phyloP scores from a whole-genome alignment of 202 grass and related monocot species.

The Brachypodium distachyon region DNA sequence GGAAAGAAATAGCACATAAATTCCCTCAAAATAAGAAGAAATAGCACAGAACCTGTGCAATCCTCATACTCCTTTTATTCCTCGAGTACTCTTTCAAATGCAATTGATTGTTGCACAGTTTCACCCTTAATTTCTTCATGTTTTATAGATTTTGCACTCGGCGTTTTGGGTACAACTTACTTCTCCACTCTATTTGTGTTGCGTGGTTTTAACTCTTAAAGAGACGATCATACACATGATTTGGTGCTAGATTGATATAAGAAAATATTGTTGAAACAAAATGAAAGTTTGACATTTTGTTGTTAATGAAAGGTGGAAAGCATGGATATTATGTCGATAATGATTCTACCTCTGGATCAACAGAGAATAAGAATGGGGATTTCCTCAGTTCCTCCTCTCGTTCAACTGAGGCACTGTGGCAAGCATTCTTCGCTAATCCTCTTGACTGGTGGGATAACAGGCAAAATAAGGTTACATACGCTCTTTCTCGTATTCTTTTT shows the following conservation, averaged over 20 bases:
- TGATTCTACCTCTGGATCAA: constrained; percentile 17
- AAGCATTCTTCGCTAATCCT: constrained; percentile 93
- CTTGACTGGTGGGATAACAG: constrained; percentile 99
- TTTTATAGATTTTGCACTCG: background rate
- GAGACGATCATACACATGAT: background rate
- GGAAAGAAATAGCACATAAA: background rate
- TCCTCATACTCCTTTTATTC: background rate
- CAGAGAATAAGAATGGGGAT: constrained; percentile 19
- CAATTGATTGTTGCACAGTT: background rate
- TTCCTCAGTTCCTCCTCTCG: constrained; percentile 31
- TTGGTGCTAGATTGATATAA: background rate
- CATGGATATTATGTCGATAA: constrained; percentile 15
- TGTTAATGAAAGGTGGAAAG: constrained; percentile 29
- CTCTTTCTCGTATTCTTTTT: constrained; percentile 4
- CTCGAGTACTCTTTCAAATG: background rate
- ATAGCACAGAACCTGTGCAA: background rate
- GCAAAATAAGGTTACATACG: constrained; percentile 61
- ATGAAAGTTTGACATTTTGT: background rate
- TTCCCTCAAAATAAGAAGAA: background rate
- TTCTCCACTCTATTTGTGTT: background rate
- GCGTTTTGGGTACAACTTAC: background rate
- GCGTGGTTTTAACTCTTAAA: background rate
- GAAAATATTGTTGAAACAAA: background rate
- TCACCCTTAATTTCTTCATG: background rate
- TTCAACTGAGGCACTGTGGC: constrained; percentile 78